Percentiles rank a stretch among this genome's conserved stretches.
phyloP scores from a whole-genome alignment of 163 green algal genomes.

The Scenedesmus sp. region DNA sequence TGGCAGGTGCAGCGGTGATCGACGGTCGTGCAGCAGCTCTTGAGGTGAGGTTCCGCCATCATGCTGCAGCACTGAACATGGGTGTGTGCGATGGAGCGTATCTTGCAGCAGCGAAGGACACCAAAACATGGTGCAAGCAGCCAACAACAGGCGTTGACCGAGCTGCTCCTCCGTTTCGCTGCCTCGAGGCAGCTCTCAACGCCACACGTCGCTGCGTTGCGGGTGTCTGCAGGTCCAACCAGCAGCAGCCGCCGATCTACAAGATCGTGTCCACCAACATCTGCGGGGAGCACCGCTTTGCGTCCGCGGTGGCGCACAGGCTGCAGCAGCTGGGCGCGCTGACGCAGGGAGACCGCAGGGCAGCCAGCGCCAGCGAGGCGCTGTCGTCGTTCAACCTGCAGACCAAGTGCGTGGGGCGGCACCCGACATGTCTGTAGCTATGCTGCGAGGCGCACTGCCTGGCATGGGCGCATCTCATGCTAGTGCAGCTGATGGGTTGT shows the following conservation, averaged over 20 bases:
- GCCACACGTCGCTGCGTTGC: background rate
- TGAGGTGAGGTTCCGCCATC: too few species aligned
- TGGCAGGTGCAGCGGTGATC: too few species aligned
- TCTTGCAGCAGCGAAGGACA: too few species aligned
- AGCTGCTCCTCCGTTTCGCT: too few species aligned
- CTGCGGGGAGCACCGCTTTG: slow-evolving; percentile 88
- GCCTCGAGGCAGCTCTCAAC: background rate
- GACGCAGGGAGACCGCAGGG: slow-evolving; percentile 89
- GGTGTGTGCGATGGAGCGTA: too few species aligned
- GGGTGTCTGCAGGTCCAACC: slow-evolving; percentile 89
- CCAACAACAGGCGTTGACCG: too few species aligned
- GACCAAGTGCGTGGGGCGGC: slow-evolving; percentile 63
- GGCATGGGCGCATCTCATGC: background rate
- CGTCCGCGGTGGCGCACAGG: slow-evolving; percentile 86
- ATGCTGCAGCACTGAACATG: too few species aligned
- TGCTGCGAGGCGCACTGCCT: too few species aligned
- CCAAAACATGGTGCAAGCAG: too few species aligned
- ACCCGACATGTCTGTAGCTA: too few species aligned
- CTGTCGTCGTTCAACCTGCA: slow-evolving; percentile 73
- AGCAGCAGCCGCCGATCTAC: slow-evolving; percentile 77
- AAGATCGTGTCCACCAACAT: slow-evolving; percentile 86
- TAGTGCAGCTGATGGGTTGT: too few species aligned
- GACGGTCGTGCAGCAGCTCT: too few species aligned
- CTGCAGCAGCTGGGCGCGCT: slow-evolving; percentile 93
- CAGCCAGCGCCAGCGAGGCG: slow-evolving; percentile 75